phyloP scores from a whole-genome alignment of 2,329 filamentous ascomycete species.

The Aurifilum marmelostoma region DNA sequence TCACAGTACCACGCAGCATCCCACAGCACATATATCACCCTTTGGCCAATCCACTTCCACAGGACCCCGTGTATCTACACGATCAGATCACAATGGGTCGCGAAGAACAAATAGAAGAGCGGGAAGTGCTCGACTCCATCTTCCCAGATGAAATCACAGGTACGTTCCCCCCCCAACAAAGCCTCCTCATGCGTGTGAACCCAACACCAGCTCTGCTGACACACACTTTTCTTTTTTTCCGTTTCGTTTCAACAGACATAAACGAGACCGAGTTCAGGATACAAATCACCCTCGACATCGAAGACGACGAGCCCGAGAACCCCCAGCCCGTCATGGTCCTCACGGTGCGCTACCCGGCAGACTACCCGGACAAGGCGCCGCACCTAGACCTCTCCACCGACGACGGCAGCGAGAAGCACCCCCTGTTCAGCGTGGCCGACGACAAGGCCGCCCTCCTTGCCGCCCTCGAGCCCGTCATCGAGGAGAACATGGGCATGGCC shows the following conservation, averaged over 20 bases:
- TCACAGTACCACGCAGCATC: no score
- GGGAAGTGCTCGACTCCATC: constrained; percentile 96
- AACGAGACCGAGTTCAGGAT: constrained; percentile 89
- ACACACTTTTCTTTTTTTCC: no score
- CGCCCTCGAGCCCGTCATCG: constrained; percentile 72
- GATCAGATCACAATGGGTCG: constrained; percentile 56
- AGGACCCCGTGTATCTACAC: neutral
- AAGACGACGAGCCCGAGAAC: constrained; percentile 54
- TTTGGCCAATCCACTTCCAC: neutral
- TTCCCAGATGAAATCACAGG: constrained; percentile 97
- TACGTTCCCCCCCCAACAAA: constrained; percentile 40
- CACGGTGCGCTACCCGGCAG: constrained; percentile 84
- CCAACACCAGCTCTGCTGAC: constrained; percentile 15
- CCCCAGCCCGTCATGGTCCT: constrained; percentile 76
- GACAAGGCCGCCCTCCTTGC: constrained; percentile 78
- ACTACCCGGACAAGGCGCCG: constrained; percentile 87
- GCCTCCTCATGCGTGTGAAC: neutral
- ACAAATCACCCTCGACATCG: constrained; percentile 80
- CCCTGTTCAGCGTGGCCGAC: constrained; percentile 75
- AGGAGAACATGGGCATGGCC: constrained; percentile 94
- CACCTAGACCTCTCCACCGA: constrained; percentile 77
- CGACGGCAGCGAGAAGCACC: constrained; percentile 69
- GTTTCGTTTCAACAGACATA: constrained; percentile 71
- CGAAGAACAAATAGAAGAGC: constrained; percentile 94
- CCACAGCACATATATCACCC: neutral